phyloP scores from a whole-genome alignment of 2,329 filamentous ascomycete genomes.

The Diaporthe vexans region DNA sequence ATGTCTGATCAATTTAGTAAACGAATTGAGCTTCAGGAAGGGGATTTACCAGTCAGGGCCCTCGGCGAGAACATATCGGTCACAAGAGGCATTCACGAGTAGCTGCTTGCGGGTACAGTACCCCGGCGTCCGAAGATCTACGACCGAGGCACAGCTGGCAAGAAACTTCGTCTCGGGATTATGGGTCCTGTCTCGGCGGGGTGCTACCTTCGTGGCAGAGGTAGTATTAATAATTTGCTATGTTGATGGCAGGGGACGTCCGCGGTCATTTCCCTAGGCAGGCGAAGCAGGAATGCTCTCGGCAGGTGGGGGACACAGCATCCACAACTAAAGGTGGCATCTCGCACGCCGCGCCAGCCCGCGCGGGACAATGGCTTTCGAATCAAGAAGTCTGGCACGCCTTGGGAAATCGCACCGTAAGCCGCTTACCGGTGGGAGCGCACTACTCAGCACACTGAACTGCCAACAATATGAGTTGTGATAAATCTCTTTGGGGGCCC shows the following conservation, averaged over 20 bases:
- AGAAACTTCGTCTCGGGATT: neutral
- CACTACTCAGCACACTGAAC: constrained; percentile 3
- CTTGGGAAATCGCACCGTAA: constrained; percentile 30
- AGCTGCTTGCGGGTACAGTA: constrained; percentile 27
- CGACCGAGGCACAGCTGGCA: neutral
- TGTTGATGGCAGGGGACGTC: constrained; percentile 9
- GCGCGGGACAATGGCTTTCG: constrained; percentile 4
- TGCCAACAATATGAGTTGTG: constrained; percentile 25
- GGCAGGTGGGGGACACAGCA: constrained; percentile 27
- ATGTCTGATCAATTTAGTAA: constrained; percentile 14
- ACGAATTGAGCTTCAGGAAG: constrained; percentile 27
- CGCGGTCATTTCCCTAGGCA: neutral
- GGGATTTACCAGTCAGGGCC: constrained; percentile 8
- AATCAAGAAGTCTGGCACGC: constrained; percentile 7
- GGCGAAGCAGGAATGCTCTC: neutral
- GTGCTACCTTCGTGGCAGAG: neutral
- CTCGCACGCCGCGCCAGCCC: neutral
- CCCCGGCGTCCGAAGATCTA: constrained; percentile 1
- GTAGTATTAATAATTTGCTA: neutral
- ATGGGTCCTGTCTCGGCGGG: neutral
- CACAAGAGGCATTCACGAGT: constrained; percentile 1
- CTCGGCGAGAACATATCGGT: neutral
- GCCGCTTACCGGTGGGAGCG: constrained; percentile 30
- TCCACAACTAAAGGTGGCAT: constrained; percentile 1
- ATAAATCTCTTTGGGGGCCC: constrained; percentile 6